Evolutionary conservation across 1,139 yeast genomes (phyloP), one percentile per base, ranked within the genome.

Genomic region (Scheffersomyces titani): DNA sequence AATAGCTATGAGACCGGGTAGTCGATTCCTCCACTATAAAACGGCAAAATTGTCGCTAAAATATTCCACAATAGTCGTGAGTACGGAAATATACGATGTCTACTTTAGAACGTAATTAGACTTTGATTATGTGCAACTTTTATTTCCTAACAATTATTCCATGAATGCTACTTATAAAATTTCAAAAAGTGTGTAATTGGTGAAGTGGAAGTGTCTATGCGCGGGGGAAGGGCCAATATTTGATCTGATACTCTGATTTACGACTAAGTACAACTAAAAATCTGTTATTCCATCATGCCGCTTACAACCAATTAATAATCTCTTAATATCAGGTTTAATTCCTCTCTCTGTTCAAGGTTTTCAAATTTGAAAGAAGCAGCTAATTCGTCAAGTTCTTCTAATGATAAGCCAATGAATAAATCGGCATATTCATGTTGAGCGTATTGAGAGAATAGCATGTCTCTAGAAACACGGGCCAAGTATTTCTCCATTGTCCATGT

Each of bases 281-380:
- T 30, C 16, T 30, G 40, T 7, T 30, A 11, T 30, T 16, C 16
- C 11, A 11, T 16, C 40, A 6, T 3, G 3, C 9, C 5, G 3
- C 16, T 30, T 11, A 11, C 16, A 9, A 30, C 13, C 16, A 30
- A 30, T 2, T 1, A 30, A 9, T 30, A 30, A 2, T 30, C 40
- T 30, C 16, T 30, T 6, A 76, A 71, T 57, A 76, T 76, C 47
- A 65, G 63, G 60, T 78, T 79, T 62, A 79, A 70, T 60, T 73
- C 75, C 46, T 75, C 76, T 61, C 83, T 73, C 65, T 73, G 72
- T 40, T 65, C 61, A 50, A 76, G 68, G 60, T 79, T 78, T 63
- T 79, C 83, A 55, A 79, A 71, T 63, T 78, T 78, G 71, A 78
- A 79, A 49, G 78, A 75, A 48, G 79, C 81, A 47, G 83, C 83